Conservation (phyloP, 2,329 filamentous ascomycete genomes). For the Claviceps citrina region DNA sequence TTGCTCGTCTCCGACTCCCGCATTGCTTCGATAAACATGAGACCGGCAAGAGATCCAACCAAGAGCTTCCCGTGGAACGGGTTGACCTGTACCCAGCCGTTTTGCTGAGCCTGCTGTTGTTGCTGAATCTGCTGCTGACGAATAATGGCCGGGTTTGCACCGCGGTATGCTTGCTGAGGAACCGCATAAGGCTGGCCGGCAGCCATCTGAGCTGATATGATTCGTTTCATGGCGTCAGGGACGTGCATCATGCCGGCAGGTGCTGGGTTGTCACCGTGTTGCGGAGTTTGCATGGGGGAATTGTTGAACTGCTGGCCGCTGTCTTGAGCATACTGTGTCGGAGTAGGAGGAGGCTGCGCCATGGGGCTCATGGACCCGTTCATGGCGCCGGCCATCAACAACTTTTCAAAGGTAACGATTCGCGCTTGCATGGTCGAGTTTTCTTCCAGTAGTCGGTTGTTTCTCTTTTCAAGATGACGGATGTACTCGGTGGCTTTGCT, state of each 20-base stretch:
- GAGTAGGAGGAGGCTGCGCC: conserved; percentile 37
- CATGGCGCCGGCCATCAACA: conserved; percentile 66
- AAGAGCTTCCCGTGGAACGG: conserved; percentile 64
- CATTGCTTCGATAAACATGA: conserved; percentile 82
- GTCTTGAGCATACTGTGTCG: conserved; percentile 32
- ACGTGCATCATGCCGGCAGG: conserved; percentile 46
- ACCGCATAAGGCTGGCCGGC: conserved; percentile 38
- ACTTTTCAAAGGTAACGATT: conserved; percentile 59
- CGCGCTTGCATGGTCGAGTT: conserved; percentile 64
- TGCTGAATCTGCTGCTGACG: conserved; percentile 43
- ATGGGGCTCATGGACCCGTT: conserved; percentile 40
- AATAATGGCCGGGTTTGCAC: conserved; percentile 27
- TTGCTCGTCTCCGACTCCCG: conserved; percentile 49
- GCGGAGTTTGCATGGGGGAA: conserved; percentile 27
- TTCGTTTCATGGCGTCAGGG: conserved; percentile 50
- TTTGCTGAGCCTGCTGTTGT: conserved; percentile 33
- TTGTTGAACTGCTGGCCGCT: conserved; percentile 29
- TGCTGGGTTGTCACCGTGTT: conserved; percentile 23
- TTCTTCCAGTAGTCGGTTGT: conserved; percentile 67
- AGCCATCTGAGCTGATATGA: conserved; percentile 41
- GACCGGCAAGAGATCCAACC: conserved; percentile 77
- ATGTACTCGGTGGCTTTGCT: conserved; percentile 97
- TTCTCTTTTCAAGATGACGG: conserved; percentile 79
- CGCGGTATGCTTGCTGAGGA: conserved; percentile 31
- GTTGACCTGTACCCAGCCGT: conserved; percentile 37